Percentiles rank a stretch among this genome's conserved stretches.
Conservation (phyloP, 768 basidiomycete species). For the Collybia sordida region DNA sequence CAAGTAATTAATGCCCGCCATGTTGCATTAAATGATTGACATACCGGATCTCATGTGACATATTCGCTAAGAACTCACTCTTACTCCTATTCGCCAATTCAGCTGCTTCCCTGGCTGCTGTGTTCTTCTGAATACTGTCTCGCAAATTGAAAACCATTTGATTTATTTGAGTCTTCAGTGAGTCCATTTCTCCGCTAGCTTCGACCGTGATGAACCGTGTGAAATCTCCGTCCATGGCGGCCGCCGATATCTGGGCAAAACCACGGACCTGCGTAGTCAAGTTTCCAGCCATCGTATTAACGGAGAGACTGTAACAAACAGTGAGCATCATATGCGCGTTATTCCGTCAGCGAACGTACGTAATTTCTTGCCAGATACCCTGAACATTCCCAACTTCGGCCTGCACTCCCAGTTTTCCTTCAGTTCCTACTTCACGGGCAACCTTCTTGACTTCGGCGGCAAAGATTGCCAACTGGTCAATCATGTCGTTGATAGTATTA, state of each 20-base stretch:
- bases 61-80: conserved; percentile 98
- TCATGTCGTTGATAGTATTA: conserved; percentile 94
- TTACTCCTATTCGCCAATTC: conserved; percentile 97
- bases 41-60: conserved; percentile 94
- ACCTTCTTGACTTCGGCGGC: conserved; percentile 84
- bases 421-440: conserved; percentile 95
- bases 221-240: conserved; percentile 98
- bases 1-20: conserved; percentile 3
- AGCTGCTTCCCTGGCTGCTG: conserved; percentile 93
- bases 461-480: conserved; percentile 57
- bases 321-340: conserved; percentile 1
- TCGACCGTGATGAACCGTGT: conserved; percentile 99
- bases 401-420: conserved; percentile 97
- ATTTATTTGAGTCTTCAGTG: conserved; percentile 97
- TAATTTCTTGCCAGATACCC: conserved; percentile 97
- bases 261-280: conserved; percentile 98
- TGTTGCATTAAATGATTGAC: conserved; percentile 23
- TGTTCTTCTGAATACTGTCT: conserved; percentile 98
- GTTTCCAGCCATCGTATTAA: conserved; percentile 97
- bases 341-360: conserved; percentile 57
- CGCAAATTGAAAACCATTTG: conserved; percentile 99
- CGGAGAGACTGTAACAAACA: conserved; percentile 65
- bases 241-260: conserved; percentile 97
- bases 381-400: conserved; percentile 97
- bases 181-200: conserved; percentile 98